These are phyloP conservation scores for Dryadomyces quercus-mongolicae DNA, from an alignment of 2,329 filamentous ascomycete genomes.

Conservation along the genomic window DNA sequence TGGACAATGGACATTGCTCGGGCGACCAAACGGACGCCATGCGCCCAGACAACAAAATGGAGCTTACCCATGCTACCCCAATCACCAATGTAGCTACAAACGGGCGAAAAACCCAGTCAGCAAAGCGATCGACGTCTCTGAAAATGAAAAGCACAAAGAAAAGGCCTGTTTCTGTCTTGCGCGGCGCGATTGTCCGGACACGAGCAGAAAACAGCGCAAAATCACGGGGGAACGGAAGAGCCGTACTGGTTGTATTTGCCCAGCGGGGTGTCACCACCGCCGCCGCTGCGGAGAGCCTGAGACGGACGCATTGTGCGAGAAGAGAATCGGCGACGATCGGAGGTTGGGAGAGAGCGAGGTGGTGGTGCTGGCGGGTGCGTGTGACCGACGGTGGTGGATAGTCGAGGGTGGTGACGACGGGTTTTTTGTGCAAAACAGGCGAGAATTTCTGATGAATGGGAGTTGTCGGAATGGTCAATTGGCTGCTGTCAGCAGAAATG, in stretches of 20 bases:
- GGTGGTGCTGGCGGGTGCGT: neutral
- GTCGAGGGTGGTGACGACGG: neutral
- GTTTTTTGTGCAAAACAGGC: conserved; percentile 3
- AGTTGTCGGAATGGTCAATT: conserved; percentile 16
- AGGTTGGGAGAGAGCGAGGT: neutral
- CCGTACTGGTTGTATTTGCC: conserved; percentile 34
- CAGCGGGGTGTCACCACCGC: conserved; percentile 26
- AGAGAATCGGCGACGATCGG: neutral
- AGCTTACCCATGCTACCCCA: conserved; percentile 68
- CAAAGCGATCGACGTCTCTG: neutral
- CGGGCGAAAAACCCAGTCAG: neutral
- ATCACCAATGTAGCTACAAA: conserved; percentile 53
- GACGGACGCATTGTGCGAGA: conserved; percentile 29
- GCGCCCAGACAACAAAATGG: neutral
- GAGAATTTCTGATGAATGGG: conserved; percentile 14
- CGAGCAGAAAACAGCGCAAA: conserved; percentile 5
- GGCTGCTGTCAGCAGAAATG: conserved; percentile 1
- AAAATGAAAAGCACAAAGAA: neutral
- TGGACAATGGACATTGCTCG: neutral
- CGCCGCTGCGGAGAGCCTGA: conserved; percentile 28
- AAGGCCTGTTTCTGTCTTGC: neutral
- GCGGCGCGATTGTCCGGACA: neutral
- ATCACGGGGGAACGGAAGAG: conserved; percentile 2
- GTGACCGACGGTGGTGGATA: neutral
- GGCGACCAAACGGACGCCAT: neutral